phyloP scores from a whole-genome alignment of 192 early-diverging fungal species.

The Coemansia sp. region DNA sequence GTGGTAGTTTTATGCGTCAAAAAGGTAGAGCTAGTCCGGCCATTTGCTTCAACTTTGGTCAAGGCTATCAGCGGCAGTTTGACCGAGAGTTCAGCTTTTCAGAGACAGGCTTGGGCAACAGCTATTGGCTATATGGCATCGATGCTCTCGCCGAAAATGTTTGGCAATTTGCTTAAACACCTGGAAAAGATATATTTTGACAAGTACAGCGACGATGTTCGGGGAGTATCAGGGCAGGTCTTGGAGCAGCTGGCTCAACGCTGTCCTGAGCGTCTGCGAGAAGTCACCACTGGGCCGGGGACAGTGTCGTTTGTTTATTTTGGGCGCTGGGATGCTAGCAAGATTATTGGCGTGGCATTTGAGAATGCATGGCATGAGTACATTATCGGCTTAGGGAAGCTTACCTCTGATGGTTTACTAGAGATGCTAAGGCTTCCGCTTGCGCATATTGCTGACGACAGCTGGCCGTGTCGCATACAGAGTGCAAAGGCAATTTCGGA shows the following conservation, averaged over 20 bases:
- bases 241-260: conserved; percentile 36
- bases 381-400: conserved; percentile 22
- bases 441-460: conserved; percentile 19
- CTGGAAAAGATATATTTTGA: conserved; percentile 75
- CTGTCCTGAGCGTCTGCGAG: conserved; percentile 28
- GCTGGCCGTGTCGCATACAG: conserved; percentile 37
- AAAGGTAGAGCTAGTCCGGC: conserved; percentile 61
- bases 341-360: conserved; percentile 20
- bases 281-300: conserved; percentile 14
- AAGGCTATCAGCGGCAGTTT: conserved; percentile 76
- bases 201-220: conserved; percentile 69
- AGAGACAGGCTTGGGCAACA: conserved; percentile 82
- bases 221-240: conserved; percentile 57
- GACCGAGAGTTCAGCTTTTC: conserved; percentile 72
- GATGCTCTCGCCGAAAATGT: conserved; percentile 57
- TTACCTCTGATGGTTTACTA: conserved; percentile 9
- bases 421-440: conserved; percentile 29
- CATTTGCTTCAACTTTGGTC: conserved; percentile 68
- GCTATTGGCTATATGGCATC: conserved; percentile 77
- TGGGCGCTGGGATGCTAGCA: conserved; percentile 24
- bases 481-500: conserved; percentile 32
- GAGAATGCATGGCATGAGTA: conserved; percentile 41
- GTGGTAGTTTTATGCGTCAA: conserved; percentile 76
- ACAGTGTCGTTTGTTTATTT: conserved; percentile 29
- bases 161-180: conserved; percentile 66